Evolutionary conservation across 2,329 filamentous ascomycete species (phyloP).

Genomic region (Capronia epimyces): DNA sequence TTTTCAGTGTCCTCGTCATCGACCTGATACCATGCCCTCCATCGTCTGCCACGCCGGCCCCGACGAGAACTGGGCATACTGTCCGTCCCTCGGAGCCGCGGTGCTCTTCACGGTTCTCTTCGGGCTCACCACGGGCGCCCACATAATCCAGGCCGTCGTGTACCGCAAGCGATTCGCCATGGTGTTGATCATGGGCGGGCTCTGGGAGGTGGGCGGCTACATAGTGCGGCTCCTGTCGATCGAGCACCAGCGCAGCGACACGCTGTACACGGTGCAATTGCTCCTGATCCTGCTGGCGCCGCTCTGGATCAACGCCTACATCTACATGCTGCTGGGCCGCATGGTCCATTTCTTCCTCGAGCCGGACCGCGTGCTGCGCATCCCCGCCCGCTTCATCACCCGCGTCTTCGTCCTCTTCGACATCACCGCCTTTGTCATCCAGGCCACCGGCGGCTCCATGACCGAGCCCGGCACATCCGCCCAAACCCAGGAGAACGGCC

Average conservation of each 20-base stretch:
- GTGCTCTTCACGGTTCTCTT: constrained; percentile 37
- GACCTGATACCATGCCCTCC: too few species aligned
- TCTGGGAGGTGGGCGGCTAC: constrained; percentile 43
- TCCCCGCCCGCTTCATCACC: constrained; percentile 38
- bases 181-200: constrained; percentile 43
- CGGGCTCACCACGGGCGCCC: constrained; percentile 31
- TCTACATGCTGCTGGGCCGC: constrained; percentile 45
- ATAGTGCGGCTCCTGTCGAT: constrained; percentile 31
- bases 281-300: constrained; percentile 44
- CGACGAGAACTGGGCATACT: constrained; percentile 37
- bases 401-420: constrained; percentile 42
- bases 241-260: constrained; percentile 12
- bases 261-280: constrained; percentile 32
- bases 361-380: constrained; percentile 35
- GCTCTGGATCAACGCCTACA: constrained; percentile 47
- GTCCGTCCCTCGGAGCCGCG: constrained; percentile 37
- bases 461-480: constrained; percentile 30
- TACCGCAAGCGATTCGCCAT: constrained; percentile 40
- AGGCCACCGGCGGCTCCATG: constrained; percentile 39
- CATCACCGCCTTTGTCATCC: constrained; percentile 43
- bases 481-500: constrained; percentile 32
- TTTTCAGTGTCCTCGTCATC: too few species aligned
- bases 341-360: constrained; percentile 44
- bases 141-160: constrained; percentile 36
- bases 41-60: too few species aligned